A percentile compares a stretch with the other conserved stretches of the same genome.
Evolutionary conservation across 2,329 filamentous ascomycete species (phyloP).

Genomic region (Aurifilum marmelostoma): DNA sequence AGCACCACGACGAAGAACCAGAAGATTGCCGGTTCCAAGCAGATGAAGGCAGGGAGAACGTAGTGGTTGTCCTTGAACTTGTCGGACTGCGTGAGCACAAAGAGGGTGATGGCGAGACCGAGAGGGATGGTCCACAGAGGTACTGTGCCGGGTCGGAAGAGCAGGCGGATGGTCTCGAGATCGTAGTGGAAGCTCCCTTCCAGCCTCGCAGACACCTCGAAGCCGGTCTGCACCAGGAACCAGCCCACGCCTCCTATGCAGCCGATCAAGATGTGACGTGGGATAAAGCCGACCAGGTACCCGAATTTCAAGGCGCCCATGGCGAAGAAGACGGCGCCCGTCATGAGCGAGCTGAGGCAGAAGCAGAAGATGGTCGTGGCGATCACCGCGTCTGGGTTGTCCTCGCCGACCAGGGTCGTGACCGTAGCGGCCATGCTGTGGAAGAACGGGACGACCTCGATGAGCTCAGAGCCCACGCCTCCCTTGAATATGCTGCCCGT

Average conservation of each 20-base stretch:
- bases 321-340: slow-evolving; percentile 86
- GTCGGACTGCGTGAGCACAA: slow-evolving; percentile 48
- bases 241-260: slow-evolving; percentile 97
- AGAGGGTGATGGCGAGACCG: slow-evolving; percentile 72
- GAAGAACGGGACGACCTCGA: slow-evolving; percentile 98
- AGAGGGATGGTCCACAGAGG: slow-evolving; percentile 84
- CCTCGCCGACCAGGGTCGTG: slow-evolving; percentile 73
- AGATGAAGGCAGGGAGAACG: slow-evolving; percentile 82
- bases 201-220: slow-evolving; percentile 90
- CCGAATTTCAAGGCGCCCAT: slow-evolving; percentile 88
- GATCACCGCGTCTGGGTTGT: slow-evolving; percentile 82
- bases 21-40: slow-evolving; percentile 75
- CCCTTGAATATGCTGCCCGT: slow-evolving; percentile 86
- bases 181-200: slow-evolving; percentile 85
- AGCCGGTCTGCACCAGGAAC: slow-evolving; percentile 87
- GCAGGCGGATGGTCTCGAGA: slow-evolving; percentile 71
- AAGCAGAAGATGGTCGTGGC: slow-evolving; percentile 94
- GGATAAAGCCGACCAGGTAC: slow-evolving; percentile 95
- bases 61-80: slow-evolving; percentile 79
- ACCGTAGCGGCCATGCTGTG: slow-evolving; percentile 97
- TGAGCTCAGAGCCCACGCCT: slow-evolving; percentile 94
- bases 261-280: slow-evolving; percentile 91
- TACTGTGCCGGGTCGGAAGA: slow-evolving; percentile 74
- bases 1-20: slow-evolving; percentile 76
- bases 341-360: slow-evolving; percentile 86